Evolutionary conservation across 2,329 filamentous ascomycete genomes (phyloP), one percentile per base, ranked within the genome.

Genomic region (Colletotrichum sp.): DNA sequence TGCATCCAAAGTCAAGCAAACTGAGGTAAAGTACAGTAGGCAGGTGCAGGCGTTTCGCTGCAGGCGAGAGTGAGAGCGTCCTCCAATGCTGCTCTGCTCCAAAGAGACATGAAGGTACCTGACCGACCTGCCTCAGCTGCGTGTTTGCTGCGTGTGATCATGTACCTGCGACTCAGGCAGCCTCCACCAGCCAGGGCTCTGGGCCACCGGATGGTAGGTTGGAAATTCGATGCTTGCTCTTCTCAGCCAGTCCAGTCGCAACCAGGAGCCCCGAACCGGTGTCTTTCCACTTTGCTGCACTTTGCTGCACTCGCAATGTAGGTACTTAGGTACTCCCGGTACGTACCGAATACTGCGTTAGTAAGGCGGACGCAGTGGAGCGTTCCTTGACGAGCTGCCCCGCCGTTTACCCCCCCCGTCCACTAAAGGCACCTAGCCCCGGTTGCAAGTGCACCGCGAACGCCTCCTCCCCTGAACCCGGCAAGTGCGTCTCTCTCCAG

Each of bases 191-290:
- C 62, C 27, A 61, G 68, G 68, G 71, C 63, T 55, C 38, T 66
- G 54, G 55, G 29, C 54, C 66, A 59, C 71, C 61, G 62, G 57
- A 74, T 72, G 69, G 69, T 34, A 67, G 68, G 62, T 63, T 72
- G 62, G 68, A 72, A 74, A 72, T 63, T 71, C 62, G 55, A 70
- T 33, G 62, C 34, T 57, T 71, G 68, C 62, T 18, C 15, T 58
- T 66, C 47, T 58, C 62, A 74, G 62, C 72, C 72, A 71, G 72
- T 72, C 72, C 72, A 71, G 72, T 72, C 57, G 57, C 47, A 21
- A 47, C 67, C 61, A 70, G 59, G 66, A 38, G 54, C 66, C 66
- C 51, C 70, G 58, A 72, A 51, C 66, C 58, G 70, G 70, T 33
- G 58, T 21, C 67, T 70, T 73, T 54, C 24, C 66, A 51, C 6